Conservation (phyloP, 106 monocot species). For the Allium cepa region DNA sequence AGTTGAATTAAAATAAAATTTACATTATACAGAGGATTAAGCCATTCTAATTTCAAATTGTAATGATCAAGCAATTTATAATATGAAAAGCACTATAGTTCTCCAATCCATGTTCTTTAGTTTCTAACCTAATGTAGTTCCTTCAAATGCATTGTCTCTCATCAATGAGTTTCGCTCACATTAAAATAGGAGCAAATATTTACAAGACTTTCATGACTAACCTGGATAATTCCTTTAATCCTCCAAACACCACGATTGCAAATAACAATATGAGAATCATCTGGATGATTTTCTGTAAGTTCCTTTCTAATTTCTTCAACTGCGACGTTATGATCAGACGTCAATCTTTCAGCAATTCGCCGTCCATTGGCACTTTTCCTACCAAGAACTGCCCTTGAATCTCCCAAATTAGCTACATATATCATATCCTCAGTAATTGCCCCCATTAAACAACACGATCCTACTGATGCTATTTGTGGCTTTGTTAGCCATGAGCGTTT, state of each 20-base stretch:
- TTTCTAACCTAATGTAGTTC: too few relatives aligned
- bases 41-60: too few relatives aligned
- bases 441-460: slow-evolving; percentile 67
- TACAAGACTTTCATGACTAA: background rate
- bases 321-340: slow-evolving; percentile 58
- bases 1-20: too few relatives aligned
- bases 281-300: slow-evolving; percentile 47
- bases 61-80: too few relatives aligned
- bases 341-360: slow-evolving; percentile 50
- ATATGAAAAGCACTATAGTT: too few relatives aligned
- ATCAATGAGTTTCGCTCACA: too few relatives aligned
- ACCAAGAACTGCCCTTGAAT: slow-evolving; percentile 75
- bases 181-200: too few relatives aligned
- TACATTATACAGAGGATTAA: too few relatives aligned
- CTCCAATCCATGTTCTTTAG: too few relatives aligned
- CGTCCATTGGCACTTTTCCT: slow-evolving; percentile 17
- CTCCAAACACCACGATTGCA: slow-evolving; percentile 58
- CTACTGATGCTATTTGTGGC: slow-evolving; percentile 69
- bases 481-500: slow-evolving; percentile 40
- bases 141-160: too few relatives aligned
- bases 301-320: slow-evolving; percentile 79
- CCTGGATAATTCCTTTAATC: slow-evolving; percentile 89
- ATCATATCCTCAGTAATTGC: slow-evolving; percentile 50
- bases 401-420: slow-evolving; percentile 78
- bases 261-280: slow-evolving; percentile 76